Evolutionary conservation across 192 early-diverging fungal genomes (phyloP), one percentile per base, ranked within the genome.

Genomic region (Coemansia sp.): DNA sequence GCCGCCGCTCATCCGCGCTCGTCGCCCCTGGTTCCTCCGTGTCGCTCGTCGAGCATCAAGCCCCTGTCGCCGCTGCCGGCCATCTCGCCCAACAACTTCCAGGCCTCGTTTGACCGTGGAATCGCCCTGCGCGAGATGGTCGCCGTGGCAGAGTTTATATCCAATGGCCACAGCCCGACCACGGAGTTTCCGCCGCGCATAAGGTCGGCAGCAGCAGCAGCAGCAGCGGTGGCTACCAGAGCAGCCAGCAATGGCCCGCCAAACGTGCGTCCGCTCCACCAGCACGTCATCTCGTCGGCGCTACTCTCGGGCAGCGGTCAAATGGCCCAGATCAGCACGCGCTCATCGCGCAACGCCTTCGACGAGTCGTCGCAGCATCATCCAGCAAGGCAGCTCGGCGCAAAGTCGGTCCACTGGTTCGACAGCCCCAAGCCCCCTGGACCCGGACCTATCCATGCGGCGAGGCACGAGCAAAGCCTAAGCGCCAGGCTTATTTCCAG

Each of bases 51-150:
- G 7, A 71, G 62, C 49, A 66, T 72, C 20, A 60, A 62, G 35
- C 64, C 70, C 28, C 70, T 78, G 28, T 69, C 75, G 35, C 75
- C 75, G 1, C 27, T 78, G 28, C 75, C 75, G 8, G 36, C 59
- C 13, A 78, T 78, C 8, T 72, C 67, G 53, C 75, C 75, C 35
- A 78, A 78, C 53, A 78, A 78, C 45, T 64, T 78, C n/a, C 66
- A 78, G 47, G 75, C 75, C 2, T 78, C 75, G 13, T 72, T 78
- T 59, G 75, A 78, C 58, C 70, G 75, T 30, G 57, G 75, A 32
- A 66, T 72, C 55, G 69, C 70, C 13, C 46, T 78, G 28, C 60
- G 65, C 24, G 65, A 68, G 20, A 54, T 75, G 8, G 62, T 64
- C 19, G 63, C 63, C 10, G 67, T 65, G 14, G 65, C 64, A 13